These are phyloP conservation scores for Teratosphaeria viscida DNA, from an alignment of 2,329 filamentous ascomycete species.

Conservation along the genomic window DNA sequence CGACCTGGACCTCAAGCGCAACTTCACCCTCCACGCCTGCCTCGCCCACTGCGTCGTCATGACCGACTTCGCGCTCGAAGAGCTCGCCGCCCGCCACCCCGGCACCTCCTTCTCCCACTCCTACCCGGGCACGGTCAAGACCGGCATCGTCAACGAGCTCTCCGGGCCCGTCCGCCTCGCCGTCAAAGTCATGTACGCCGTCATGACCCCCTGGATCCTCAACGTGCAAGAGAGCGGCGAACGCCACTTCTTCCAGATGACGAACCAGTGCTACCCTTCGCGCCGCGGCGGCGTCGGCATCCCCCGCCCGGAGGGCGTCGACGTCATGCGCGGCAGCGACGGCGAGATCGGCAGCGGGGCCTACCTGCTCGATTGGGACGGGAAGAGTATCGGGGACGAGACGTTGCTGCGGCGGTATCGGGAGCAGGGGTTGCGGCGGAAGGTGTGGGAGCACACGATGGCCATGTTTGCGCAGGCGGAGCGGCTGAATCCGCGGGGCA, in stretches of 20 bases:
- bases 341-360: constrained; percentile 25
- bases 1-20: constrained; percentile 36
- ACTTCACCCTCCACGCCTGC: constrained; percentile 27
- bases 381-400: constrained; percentile 25
- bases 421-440: constrained; percentile 20
- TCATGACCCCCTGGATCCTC: constrained; percentile 29
- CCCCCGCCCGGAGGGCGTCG: constrained; percentile 18
- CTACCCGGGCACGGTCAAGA: constrained; percentile 39
- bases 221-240: constrained; percentile 35
- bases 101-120: constrained; percentile 41
- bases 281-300: constrained; percentile 15
- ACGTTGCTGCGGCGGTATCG: constrained; percentile 22
- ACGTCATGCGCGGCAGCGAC: constrained; percentile 20
- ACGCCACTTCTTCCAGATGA: constrained; percentile 35
- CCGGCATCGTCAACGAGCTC: constrained; percentile 31
- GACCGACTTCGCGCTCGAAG: constrained; percentile 43
- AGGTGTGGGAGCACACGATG: constrained; percentile 29
- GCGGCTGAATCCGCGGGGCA: constrained; percentile 8
- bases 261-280: constrained; percentile 24
- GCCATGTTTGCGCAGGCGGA: constrained; percentile 23
- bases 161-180: constrained; percentile 23
- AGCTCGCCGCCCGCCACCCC: constrained; percentile 38
- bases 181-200: constrained; percentile 25
- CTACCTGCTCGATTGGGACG: constrained; percentile 30
- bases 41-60: constrained; percentile 36